Conservation (phyloP, 805 yeast genomes). For the Metschnikowia gruessii region DNA sequence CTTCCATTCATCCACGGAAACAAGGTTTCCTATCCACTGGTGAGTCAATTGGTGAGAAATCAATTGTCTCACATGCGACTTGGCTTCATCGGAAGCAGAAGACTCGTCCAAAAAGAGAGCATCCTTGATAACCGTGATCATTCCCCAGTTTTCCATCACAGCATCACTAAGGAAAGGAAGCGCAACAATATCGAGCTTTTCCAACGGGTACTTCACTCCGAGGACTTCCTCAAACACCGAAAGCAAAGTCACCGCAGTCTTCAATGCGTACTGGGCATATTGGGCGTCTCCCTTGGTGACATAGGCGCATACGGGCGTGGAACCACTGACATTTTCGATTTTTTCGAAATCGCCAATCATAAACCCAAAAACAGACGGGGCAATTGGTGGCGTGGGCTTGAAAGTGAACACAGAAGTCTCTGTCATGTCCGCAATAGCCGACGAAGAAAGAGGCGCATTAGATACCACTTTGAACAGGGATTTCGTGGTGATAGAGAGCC, state of each 20-base stretch:
- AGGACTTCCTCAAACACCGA: slow-evolving; percentile 48
- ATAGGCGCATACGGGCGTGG: slow-evolving; percentile 49
- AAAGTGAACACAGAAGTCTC: slow-evolving; percentile 41
- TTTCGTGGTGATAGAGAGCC: slow-evolving; percentile 47
- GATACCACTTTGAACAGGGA: slow-evolving; percentile 50
- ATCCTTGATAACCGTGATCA: slow-evolving; percentile 56
- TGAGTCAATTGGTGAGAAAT: slow-evolving; percentile 73
- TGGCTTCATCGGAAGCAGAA: slow-evolving; percentile 21
- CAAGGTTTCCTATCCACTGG: slow-evolving; percentile 74
- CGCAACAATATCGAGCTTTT: slow-evolving; percentile 64
- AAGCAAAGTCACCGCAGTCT: slow-evolving; percentile 44
- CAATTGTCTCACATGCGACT: slow-evolving; percentile 48
- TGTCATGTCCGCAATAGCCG: slow-evolving; percentile 18
- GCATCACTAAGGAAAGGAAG: slow-evolving; percentile 72
- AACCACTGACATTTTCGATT: slow-evolving; percentile 19
- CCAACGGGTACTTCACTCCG: slow-evolving; percentile 49
- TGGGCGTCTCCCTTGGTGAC: slow-evolving; percentile 52
- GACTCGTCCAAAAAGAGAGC: slow-evolving; percentile 35
- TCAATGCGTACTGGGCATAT: slow-evolving; percentile 49
- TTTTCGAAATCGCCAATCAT: slow-evolving; percentile 63
- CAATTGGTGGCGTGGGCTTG: slow-evolving; percentile 54
- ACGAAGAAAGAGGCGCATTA: slow-evolving; percentile 38
- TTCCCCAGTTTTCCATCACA: slow-evolving; percentile 79
- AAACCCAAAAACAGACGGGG: slow-evolving; percentile 65
- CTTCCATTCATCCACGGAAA: slow-evolving; percentile 66